A percentile compares a stretch with the other conserved stretches of the same genome.
Evolutionary conservation across 2,329 filamentous ascomycete species (phyloP).

Genomic region (Tolypocladium tropicale): DNA sequence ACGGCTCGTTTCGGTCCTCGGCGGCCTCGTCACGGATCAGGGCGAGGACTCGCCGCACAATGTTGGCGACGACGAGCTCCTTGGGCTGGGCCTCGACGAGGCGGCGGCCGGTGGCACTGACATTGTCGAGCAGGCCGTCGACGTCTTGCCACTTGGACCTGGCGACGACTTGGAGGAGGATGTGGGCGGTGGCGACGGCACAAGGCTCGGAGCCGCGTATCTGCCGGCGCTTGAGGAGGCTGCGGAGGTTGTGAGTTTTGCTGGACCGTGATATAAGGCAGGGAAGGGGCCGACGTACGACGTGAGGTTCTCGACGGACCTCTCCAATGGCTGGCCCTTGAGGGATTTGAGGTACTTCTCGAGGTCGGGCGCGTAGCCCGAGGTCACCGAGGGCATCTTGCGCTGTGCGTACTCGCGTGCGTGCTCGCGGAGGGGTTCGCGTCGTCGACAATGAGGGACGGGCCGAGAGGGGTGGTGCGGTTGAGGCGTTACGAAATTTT

Average conservation of each 20-base stretch:
- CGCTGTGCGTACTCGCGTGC: background rate
- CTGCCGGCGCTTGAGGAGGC: slow-evolving; percentile 81
- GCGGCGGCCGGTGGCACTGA: slow-evolving; percentile 67
- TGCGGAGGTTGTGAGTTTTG: slow-evolving; percentile 22
- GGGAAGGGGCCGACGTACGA: slow-evolving; percentile 47
- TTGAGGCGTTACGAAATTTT: background rate
- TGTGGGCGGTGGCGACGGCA: slow-evolving; percentile 81
- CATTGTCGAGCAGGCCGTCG: slow-evolving; percentile 65
- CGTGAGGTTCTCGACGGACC: slow-evolving; percentile 73
- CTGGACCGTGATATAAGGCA: too few species aligned
- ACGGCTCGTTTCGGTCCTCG: slow-evolving; percentile 59
- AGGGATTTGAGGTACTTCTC: slow-evolving; percentile 70
- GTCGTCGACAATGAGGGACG: background rate
- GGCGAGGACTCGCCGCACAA: slow-evolving; percentile 80
- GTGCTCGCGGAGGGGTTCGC: background rate
- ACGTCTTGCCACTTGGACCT: slow-evolving; percentile 71
- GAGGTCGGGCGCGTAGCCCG: slow-evolving; percentile 55
- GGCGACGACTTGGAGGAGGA: slow-evolving; percentile 79
- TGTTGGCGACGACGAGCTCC: slow-evolving; percentile 89
- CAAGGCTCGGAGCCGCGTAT: slow-evolving; percentile 82
- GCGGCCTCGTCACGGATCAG: slow-evolving; percentile 86
- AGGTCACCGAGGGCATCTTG: slow-evolving; percentile 23
- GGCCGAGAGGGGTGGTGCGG: background rate
- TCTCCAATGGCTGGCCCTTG: slow-evolving; percentile 65
- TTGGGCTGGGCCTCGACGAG: slow-evolving; percentile 77